phyloP scores from a whole-genome alignment of 768 basidiomycete genomes.

The Suillus paluster region DNA sequence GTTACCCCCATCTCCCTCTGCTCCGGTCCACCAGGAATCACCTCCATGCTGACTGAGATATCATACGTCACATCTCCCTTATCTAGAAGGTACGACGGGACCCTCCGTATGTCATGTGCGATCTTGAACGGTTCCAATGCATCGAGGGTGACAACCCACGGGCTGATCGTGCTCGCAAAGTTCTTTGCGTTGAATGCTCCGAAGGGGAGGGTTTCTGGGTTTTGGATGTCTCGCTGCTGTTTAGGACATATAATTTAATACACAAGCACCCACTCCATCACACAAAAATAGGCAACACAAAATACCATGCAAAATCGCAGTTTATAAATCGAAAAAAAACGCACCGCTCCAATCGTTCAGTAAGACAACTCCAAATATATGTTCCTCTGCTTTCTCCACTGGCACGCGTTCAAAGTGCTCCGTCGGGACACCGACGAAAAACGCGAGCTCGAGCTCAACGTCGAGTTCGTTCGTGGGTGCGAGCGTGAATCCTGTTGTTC shows the following conservation, averaged over 20 bases:
- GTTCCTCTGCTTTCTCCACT: slow-evolving; percentile 5
- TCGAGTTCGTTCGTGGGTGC: slow-evolving; percentile 8
- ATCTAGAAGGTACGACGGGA: slow-evolving; percentile 6
- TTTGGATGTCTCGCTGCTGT: slow-evolving; percentile 10
- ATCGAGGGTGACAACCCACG: slow-evolving; percentile 12
- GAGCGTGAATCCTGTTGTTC: background rate
- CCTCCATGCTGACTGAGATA: slow-evolving; percentile 3
- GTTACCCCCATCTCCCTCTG: background rate
- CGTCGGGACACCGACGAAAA: slow-evolving; percentile 9
- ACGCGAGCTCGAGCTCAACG: slow-evolving; percentile 7
- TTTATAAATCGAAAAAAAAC: background rate
- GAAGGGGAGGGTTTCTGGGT: slow-evolving; percentile 5
- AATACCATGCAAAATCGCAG: background rate
- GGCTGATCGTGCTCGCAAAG: slow-evolving; percentile 10
- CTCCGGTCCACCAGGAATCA: background rate
- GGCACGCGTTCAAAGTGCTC: slow-evolving; percentile 6
- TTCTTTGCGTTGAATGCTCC: slow-evolving; percentile 12
- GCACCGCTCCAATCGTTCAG: slow-evolving; percentile 10
- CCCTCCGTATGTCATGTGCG: slow-evolving; percentile 5
- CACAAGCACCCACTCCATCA: background rate
- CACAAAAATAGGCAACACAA: background rate
- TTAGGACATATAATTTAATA: background rate
- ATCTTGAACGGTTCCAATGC: slow-evolving; percentile 9
- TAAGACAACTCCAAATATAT: slow-evolving; percentile 10
- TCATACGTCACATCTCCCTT: slow-evolving; percentile 4